These are phyloP conservation scores for Blastomyces parvus DNA, from an alignment of 2,329 filamentous ascomycete species.

Conservation along the genomic window DNA sequence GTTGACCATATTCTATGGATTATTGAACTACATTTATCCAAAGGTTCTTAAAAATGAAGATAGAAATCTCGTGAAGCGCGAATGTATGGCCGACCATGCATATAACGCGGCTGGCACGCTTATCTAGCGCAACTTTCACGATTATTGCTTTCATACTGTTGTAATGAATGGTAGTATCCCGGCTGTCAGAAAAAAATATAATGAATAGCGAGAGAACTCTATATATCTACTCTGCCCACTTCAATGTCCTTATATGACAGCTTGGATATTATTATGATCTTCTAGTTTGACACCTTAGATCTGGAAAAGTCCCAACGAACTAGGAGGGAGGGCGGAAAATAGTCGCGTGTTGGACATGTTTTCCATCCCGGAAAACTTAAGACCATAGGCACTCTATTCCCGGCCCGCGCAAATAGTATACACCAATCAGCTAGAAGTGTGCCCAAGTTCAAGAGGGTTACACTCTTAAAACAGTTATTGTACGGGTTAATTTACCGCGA, in stretches of 20 bases:
- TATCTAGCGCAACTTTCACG: background rate
- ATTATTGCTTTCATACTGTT: background rate
- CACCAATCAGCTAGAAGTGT: background rate
- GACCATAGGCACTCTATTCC: background rate
- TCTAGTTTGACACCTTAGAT: too few species aligned
- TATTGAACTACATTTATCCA: too few species aligned
- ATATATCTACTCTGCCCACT: background rate
- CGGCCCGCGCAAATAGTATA: background rate
- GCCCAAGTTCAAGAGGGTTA: background rate
- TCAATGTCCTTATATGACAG: too few species aligned
- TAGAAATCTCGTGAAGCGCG: too few species aligned
- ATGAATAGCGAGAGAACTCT: background rate
- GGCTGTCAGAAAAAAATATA: background rate
- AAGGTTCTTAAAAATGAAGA: too few species aligned
- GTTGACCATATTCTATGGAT: too few species aligned
- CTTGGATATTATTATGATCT: too few species aligned
- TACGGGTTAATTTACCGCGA: background rate
- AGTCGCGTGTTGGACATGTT: background rate
- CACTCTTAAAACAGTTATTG: background rate
- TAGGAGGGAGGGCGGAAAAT: background rate
- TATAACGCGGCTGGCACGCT: background rate
- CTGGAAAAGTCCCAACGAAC: conserved; percentile 1
- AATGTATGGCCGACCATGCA: background rate
- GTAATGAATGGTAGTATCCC: background rate
- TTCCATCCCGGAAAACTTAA: background rate